Base-by-base conservation (phyloP, 2,329 filamentous ascomycete species). In the Botryosphaeria dothidea region DNA sequence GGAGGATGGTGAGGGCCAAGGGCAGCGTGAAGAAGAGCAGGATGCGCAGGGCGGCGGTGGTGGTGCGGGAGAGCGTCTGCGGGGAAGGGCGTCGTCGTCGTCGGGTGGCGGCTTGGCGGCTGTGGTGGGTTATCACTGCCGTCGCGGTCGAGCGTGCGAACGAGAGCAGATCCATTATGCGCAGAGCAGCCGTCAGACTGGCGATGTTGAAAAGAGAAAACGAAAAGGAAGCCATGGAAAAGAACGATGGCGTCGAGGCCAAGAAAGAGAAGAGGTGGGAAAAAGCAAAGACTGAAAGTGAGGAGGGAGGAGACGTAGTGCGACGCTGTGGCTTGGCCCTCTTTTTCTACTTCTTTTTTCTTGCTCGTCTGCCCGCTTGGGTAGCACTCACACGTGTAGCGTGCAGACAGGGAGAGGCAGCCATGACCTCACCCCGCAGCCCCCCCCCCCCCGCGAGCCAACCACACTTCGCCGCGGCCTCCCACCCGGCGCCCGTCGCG, bases 1-100 rank as follows among this genome's bases (percentile, higher is more conserved):
- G 48, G 69, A 66, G 25, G 68, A 43, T 43, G 68, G 67, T 31
- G 27, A 67, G 49, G 9, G 45, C 27, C n/a, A 58, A n/a, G 34
- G 61, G 65, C 21, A 61, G 41, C 29, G 45, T 13, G 61, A 46
- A 9, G 38, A 65, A 17, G 38, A 65, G 38, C 13, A 41, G 38
- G 43, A 34, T 5, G 17, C 29, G 36, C n/a, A 56, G 17, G 4
- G 36, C n/a, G 11, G 34, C 3, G 9, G 34, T 43, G 7, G 21
- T 21, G 51, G 46, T 9, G 34, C 19, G 46, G 34, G 46, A 43
- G 25, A 45, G 36, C 7, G 38, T 19, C 7, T 29, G 52, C 17
- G 54, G 54, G 38, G 51, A 17, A 25, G 34, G 25, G 19, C 54
- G 54, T 4, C 52, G 52, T 9, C 31, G 52, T 11, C 11, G 52